phyloP scores from a whole-genome alignment of 2,329 filamentous ascomycete genomes.

The Botrytis pseudocinerea region DNA sequence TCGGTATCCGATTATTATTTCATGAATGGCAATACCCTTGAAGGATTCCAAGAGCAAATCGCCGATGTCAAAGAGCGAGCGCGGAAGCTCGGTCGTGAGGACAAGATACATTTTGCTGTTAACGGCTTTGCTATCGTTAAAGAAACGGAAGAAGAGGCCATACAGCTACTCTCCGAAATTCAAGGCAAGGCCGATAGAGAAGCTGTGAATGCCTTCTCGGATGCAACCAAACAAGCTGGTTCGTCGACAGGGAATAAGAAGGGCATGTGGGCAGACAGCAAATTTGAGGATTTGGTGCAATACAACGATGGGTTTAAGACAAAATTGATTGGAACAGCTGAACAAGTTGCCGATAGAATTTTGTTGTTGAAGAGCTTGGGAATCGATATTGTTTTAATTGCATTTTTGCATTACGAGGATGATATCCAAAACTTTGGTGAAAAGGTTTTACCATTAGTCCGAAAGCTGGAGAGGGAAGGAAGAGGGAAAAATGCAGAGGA shows the following conservation, averaged over 20 bases:
- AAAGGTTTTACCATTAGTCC: slow-evolving; percentile 49
- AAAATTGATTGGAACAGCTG: slow-evolving; percentile 53
- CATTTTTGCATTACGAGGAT: slow-evolving; percentile 54
- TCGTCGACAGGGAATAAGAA: slow-evolving; percentile 49
- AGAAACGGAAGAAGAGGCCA: slow-evolving; percentile 52
- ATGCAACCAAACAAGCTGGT: slow-evolving; percentile 53
- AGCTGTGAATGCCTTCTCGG: slow-evolving; percentile 51
- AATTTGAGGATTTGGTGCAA: slow-evolving; percentile 54
- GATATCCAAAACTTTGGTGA: slow-evolving; percentile 52
- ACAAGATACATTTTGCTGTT: slow-evolving; percentile 50
- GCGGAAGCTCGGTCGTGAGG: slow-evolving; percentile 46
- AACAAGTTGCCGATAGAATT: slow-evolving; percentile 53
- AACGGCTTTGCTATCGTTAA: slow-evolving; percentile 53
- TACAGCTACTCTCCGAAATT: slow-evolving; percentile 51
- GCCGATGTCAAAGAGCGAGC: slow-evolving; percentile 50
- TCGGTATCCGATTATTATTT: slow-evolving; percentile 54
- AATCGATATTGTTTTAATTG: slow-evolving; percentile 48
- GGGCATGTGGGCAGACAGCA: slow-evolving; percentile 55
- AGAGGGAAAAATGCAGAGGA: slow-evolving; percentile 49
- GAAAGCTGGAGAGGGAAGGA: slow-evolving; percentile 50
- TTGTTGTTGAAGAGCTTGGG: slow-evolving; percentile 49
- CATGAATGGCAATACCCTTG: slow-evolving; percentile 57
- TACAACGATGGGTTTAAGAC: slow-evolving; percentile 59
- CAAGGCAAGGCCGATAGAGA: slow-evolving; percentile 54
- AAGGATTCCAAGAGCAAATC: slow-evolving; percentile 53